Evolutionary conservation across 768 basidiomycete genomes (phyloP), one percentile per base, ranked within the genome.

Genomic region (Lentinula sp.): DNA sequence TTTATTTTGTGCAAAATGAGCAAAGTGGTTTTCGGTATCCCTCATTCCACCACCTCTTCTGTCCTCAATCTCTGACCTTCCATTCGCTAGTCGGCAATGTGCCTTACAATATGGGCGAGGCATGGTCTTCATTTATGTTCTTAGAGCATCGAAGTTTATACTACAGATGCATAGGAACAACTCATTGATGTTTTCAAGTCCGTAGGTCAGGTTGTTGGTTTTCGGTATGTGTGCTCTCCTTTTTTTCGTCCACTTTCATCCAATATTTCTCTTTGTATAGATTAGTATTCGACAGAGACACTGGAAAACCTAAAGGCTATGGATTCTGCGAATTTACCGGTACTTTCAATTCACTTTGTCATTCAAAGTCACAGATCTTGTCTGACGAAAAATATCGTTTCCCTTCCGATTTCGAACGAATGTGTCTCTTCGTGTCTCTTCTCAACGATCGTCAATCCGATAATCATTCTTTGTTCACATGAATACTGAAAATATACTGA

Each of bases 241-340:
- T 13, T 13, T 33, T 18, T 2, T 51, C 57, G 55, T 61, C 61
- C 28, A 28, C 28, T 28, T 18, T 32, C 46, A 66, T 61, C 58
- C 63, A 35, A 16, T 37, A 49, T 12, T 33, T 20, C 33, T 33
- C 57, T 32, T 13, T 32, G 15, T 28, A 35, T 66, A 94, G 92
- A 72, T 80, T 94, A 52, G 91, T 93, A 51, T 93, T 90, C 73
- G 92, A 94, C 77, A 80, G 92, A 69, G 92, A 93, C 61, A 94
- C 93, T n/a, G 93, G 93, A 59, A 95, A 95, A 71, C 92, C 94
- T 55, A 89, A 88, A 74, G 94, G 94, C 33, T 96, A 95, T 72
- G 94, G 93, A 20, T 93, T 93, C 70, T 93, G 92, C 79, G 92
- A 94, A 83, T 95, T 92, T 68, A 84, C 88, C 66, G 93, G 91